Conservation (phyloP, 148 eudicot species). For the Rhododendron vialii region DNA sequence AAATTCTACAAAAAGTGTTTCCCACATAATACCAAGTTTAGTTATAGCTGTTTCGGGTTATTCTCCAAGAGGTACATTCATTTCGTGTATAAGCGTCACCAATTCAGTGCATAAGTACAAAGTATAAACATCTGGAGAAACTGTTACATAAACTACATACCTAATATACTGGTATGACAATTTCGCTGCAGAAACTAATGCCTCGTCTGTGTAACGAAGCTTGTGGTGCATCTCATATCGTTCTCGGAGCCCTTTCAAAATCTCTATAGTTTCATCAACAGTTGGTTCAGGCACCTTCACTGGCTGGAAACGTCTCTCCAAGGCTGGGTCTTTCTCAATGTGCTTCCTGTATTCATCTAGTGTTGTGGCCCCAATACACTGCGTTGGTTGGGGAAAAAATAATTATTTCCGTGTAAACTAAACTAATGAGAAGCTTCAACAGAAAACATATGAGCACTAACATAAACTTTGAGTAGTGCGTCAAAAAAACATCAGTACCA, state of each 20-base stretch:
- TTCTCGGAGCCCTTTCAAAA: slow-evolving; percentile 81
- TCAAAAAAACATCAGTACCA: neutral
- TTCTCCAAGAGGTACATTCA: neutral
- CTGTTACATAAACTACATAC: slow-evolving; percentile 21
- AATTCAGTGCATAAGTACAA: neutral
- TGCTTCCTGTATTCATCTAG: slow-evolving; percentile 95
- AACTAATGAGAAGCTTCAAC: neutral
- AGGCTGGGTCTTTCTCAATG: slow-evolving; percentile 91
- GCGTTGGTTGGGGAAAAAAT: slow-evolving; percentile 10
- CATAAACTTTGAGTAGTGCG: neutral
- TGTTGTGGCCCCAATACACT: slow-evolving; percentile 98
- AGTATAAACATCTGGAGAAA: neutral
- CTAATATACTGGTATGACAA: slow-evolving; percentile 82
- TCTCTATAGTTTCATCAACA: slow-evolving; percentile 84
- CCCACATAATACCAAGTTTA: neutral
- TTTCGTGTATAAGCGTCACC: neutral
- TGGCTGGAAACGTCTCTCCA: slow-evolving; percentile 94
- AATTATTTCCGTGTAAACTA: neutral
- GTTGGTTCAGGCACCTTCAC: slow-evolving; percentile 95
- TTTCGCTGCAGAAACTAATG: slow-evolving; percentile 77
- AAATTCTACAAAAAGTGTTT: neutral
- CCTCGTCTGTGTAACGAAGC: slow-evolving; percentile 82
- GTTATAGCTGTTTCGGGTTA: neutral
- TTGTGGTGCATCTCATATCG: slow-evolving; percentile 93
- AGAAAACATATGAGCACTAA: neutral